These are phyloP conservation scores for Pestalotiopsis sp. DNA, from an alignment of 2,329 filamentous ascomycete genomes.

Conservation along the genomic window DNA sequence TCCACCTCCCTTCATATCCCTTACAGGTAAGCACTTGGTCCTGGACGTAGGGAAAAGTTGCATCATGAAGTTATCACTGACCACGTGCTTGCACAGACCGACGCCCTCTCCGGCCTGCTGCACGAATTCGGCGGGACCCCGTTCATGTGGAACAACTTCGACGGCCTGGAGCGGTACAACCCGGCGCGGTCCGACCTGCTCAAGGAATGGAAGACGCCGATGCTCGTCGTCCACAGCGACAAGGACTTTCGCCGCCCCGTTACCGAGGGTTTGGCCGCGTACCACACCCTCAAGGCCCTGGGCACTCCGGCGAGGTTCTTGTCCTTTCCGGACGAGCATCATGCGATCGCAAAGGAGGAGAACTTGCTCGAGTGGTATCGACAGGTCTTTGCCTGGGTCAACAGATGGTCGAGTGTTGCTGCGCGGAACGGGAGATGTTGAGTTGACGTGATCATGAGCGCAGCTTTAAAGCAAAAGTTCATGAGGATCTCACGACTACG, in stretches of 20 bases:
- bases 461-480: background rate
- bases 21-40: constrained; percentile 15
- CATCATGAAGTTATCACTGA: background rate
- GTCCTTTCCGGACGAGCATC: constrained; percentile 24
- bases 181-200: constrained; percentile 48
- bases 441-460: background rate
- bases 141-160: constrained; percentile 46
- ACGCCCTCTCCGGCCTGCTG: constrained; percentile 16
- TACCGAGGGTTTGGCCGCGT: constrained; percentile 37
- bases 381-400: constrained; percentile 25
- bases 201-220: constrained; percentile 64
- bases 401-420: constrained; percentile 20
- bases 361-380: constrained; percentile 24
- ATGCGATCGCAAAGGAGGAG: constrained; percentile 17
- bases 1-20: constrained; percentile 32
- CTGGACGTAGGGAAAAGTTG: background rate
- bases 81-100: constrained; percentile 21
- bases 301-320: constrained; percentile 24
- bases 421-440: background rate
- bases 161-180: constrained; percentile 53
- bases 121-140: constrained; percentile 40
- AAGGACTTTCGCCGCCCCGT: constrained; percentile 62
- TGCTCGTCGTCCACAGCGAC: constrained; percentile 73
- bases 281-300: constrained; percentile 21
- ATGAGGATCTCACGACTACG: too few species aligned